phyloP scores from a whole-genome alignment of 176 grass and related monocot genomes.

The Oryza officinalis region DNA sequence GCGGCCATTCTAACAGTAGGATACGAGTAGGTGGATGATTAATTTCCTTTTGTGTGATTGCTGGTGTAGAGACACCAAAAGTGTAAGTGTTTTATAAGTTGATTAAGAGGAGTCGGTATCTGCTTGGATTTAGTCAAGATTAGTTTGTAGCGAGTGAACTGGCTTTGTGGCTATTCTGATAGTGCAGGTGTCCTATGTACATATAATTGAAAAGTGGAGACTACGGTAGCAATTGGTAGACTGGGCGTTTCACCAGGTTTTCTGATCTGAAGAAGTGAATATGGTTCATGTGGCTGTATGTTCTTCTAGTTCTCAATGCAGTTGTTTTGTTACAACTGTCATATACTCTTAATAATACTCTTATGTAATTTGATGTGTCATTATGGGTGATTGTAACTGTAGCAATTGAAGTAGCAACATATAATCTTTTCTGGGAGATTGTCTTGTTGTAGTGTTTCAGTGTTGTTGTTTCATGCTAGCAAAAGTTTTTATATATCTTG shows the following conservation, averaged over 20 bases:
- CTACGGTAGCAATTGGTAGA: neutral
- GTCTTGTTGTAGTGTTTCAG: neutral
- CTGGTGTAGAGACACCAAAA: slow-evolving; percentile 13
- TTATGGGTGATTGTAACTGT: neutral
- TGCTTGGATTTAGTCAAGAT: slow-evolving; percentile 12
- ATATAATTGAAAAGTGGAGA: slow-evolving; percentile 35
- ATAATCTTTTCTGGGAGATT: neutral
- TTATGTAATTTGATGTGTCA: neutral
- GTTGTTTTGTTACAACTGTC: neutral
- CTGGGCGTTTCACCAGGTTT: neutral
- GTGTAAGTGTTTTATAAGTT: neutral
- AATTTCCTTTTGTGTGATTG: neutral
- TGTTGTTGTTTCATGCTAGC: neutral
- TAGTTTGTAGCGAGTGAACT: slow-evolving; percentile 27
- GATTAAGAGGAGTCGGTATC: slow-evolving; percentile 1
- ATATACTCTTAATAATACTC: neutral
- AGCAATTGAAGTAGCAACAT: neutral
- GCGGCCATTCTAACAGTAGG: slow-evolving; percentile 33
- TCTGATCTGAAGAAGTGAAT: slow-evolving; percentile 14
- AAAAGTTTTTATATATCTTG: neutral
- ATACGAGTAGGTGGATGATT: slow-evolving; percentile 18
- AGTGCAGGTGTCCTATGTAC: slow-evolving; percentile 29
- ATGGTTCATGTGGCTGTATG: neutral
- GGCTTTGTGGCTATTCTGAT: slow-evolving; percentile 32
- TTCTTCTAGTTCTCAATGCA: neutral